A percentile compares a stretch with the other conserved stretches of the same genome.
Conservation (phyloP, 805 yeast genomes). For the Candida odintsovae region DNA sequence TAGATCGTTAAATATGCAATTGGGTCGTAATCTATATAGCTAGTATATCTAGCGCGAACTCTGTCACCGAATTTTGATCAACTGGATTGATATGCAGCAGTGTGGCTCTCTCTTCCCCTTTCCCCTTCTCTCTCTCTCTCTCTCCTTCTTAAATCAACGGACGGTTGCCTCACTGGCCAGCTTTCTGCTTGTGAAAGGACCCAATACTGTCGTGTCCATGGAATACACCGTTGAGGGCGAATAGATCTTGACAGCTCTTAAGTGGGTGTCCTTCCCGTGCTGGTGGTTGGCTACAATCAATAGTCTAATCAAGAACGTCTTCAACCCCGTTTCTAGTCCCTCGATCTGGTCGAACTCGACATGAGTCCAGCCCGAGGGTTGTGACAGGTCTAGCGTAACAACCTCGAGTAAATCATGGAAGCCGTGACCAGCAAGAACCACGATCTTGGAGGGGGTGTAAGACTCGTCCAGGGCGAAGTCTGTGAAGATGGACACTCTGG, state of each 20-base stretch:
- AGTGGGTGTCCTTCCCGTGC: slow-evolving; percentile 92
- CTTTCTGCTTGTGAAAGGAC: slow-evolving; percentile 21
- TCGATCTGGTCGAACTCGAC: slow-evolving; percentile 37
- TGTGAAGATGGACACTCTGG: slow-evolving; percentile 63
- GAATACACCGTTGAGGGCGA: slow-evolving; percentile 31
- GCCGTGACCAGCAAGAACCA: slow-evolving; percentile 69
- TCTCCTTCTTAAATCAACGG: slow-evolving; percentile 5
- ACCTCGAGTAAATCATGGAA: slow-evolving; percentile 73
- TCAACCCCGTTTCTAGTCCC: slow-evolving; percentile 43
- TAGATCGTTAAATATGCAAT: too few species aligned
- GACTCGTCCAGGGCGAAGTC: slow-evolving; percentile 78
- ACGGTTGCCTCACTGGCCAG: slow-evolving; percentile 18
- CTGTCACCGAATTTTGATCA: too few species aligned
- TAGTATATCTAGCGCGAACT: too few species aligned
- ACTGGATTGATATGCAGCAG: too few species aligned
- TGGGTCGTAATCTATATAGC: too few species aligned
- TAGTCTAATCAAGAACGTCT: slow-evolving; percentile 61
- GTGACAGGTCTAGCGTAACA: slow-evolving; percentile 46
- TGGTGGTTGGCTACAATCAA: slow-evolving; percentile 76
- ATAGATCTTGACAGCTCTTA: slow-evolving; percentile 66
- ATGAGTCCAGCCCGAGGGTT: slow-evolving; percentile 78
- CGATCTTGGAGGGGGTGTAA: slow-evolving; percentile 76
- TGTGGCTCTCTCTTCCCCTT: too few species aligned
- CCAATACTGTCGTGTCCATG: slow-evolving; percentile 18
- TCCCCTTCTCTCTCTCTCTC: too few species aligned